These are phyloP conservation scores for Evernia prunastri DNA, from an alignment of 495 filamentous ascomycete species.

Conservation along the genomic window DNA sequence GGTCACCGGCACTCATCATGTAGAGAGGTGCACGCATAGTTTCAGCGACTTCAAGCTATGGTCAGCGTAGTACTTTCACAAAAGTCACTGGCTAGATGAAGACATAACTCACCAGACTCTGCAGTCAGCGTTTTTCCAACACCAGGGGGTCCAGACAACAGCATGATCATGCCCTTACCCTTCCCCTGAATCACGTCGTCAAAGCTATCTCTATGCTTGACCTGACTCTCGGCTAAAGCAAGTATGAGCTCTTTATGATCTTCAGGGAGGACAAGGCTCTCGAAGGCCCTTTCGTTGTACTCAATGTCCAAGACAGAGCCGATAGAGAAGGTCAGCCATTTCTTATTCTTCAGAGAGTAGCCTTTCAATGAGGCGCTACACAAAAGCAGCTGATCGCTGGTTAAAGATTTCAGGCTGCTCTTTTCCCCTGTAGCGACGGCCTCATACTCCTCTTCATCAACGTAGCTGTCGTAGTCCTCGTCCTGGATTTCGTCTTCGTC, in stretches of 20 bases:
- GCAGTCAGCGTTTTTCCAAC: slow-evolving; percentile 42
- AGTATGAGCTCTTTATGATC: slow-evolving; percentile 46
- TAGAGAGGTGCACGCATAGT: slow-evolving; percentile 22
- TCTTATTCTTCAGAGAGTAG: slow-evolving; percentile 41
- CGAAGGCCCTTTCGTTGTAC: slow-evolving; percentile 40
- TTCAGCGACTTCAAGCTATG: slow-evolving; percentile 19
- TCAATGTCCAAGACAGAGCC: slow-evolving; percentile 36
- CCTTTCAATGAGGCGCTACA: slow-evolving; percentile 32
- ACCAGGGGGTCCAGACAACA: slow-evolving; percentile 38
- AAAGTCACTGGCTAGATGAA: neutral
- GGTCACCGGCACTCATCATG: slow-evolving; percentile 24
- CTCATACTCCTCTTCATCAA: neutral
- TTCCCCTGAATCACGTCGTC: slow-evolving; percentile 52
- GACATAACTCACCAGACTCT: slow-evolving; percentile 23
- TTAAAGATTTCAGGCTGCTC: neutral
- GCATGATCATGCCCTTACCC: slow-evolving; percentile 29
- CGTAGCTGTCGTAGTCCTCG: slow-evolving; percentile 3
- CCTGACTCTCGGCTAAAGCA: slow-evolving; percentile 46
- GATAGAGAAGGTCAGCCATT: slow-evolving; percentile 41
- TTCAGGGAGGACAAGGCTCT: slow-evolving; percentile 38
- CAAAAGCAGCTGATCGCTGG: slow-evolving; percentile 16
- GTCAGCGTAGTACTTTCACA: neutral
- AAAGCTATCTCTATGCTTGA: slow-evolving; percentile 38
- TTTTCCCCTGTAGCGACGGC: neutral
- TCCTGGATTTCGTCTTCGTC: slow-evolving; percentile 7